Percentiles rank a stretch among this genome's conserved stretches.
Evolutionary conservation across 2,329 filamentous ascomycete genomes (phyloP).

Genomic region (Aspergillus brunneoviolaceus): DNA sequence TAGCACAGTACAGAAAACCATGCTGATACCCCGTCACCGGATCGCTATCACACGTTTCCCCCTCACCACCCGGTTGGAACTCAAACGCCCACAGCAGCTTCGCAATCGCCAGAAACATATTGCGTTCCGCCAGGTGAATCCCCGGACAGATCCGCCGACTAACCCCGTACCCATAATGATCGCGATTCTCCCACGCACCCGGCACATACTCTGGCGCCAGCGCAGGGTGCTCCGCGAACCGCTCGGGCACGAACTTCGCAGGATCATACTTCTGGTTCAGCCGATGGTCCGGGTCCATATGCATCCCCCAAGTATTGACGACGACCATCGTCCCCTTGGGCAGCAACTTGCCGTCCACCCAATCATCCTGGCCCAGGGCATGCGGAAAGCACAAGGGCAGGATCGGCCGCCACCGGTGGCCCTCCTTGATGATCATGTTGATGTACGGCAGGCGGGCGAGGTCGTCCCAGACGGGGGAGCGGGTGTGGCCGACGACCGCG

Average conservation of each 20-base stretch:
- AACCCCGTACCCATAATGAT: slow-evolving; percentile 28
- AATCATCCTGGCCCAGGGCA: slow-evolving; percentile 33
- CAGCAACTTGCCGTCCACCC: slow-evolving; percentile 46
- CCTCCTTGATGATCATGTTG: slow-evolving; percentile 56
- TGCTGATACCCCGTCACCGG: background rate
- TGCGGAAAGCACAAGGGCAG: slow-evolving; percentile 17
- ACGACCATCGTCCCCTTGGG: slow-evolving; percentile 47
- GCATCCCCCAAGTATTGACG: slow-evolving; percentile 52
- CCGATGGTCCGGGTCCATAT: slow-evolving; percentile 27
- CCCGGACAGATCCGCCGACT: slow-evolving; percentile 35
- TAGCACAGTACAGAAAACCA: background rate
- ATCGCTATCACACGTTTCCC: background rate
- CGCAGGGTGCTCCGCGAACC: slow-evolving; percentile 27
- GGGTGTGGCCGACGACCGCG: slow-evolving; percentile 47
- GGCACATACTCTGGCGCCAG: slow-evolving; percentile 40
- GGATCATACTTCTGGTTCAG: no score
- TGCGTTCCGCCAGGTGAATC: slow-evolving; percentile 34
- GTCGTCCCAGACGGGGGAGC: slow-evolving; percentile 48
- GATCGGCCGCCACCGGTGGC: slow-evolving; percentile 54
- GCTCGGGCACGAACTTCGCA: slow-evolving; percentile 22
- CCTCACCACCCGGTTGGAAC: background rate
- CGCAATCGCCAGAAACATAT: slow-evolving; percentile 29
- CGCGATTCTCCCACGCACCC: slow-evolving; percentile 32
- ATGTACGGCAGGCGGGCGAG: slow-evolving; percentile 38
- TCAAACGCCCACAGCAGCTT: slow-evolving; percentile 35